These are phyloP conservation scores for Fomitopsis palustris DNA, from an alignment of 1,284 basidiomycete species.

Conservation along the genomic window DNA sequence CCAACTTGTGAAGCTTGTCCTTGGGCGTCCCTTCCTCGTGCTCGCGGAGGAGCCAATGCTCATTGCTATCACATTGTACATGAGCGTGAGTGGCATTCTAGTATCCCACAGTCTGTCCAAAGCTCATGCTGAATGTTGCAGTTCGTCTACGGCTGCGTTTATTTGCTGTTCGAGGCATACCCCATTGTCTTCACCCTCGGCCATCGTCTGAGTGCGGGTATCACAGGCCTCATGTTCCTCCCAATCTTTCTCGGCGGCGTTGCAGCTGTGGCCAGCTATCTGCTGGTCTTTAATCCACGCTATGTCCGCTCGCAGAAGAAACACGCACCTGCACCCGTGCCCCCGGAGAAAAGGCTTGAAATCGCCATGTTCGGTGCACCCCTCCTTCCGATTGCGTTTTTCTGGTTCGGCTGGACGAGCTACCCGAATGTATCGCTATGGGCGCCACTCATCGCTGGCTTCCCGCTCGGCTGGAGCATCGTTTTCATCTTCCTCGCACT, in stretches of 20 bases:
- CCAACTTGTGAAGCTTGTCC: conserved; percentile 28
- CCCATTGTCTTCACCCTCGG: conserved; percentile 31
- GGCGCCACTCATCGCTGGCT: conserved; percentile 29
- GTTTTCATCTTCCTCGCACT: conserved; percentile 31
- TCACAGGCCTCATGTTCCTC: conserved; percentile 43
- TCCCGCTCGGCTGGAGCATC: conserved; percentile 26
- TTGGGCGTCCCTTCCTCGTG: conserved; percentile 39
- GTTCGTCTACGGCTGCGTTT: conserved; percentile 45
- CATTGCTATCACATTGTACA: conserved; percentile 42
- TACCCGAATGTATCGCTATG: conserved; percentile 30
- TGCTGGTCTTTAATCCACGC: conserved; percentile 30
- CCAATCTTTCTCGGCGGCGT: conserved; percentile 39
- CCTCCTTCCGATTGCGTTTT: conserved; percentile 39
- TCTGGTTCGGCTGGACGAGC: conserved; percentile 46
- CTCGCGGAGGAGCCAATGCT: conserved; percentile 44
- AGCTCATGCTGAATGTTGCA: not conserved
- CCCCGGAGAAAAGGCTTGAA: conserved; percentile 46
- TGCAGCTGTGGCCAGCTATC: conserved; percentile 21
- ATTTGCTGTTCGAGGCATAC: conserved; percentile 35
- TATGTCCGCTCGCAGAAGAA: conserved; percentile 26
- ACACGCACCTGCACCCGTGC: conserved; percentile 36
- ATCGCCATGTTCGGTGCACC: conserved; percentile 39
- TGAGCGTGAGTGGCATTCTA: conserved; percentile 30
- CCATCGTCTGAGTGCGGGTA: conserved; percentile 36
- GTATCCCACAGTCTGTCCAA: not conserved